Base-by-base conservation (phyloP, 306 rosid species). In the Trifolium repens region DNA sequence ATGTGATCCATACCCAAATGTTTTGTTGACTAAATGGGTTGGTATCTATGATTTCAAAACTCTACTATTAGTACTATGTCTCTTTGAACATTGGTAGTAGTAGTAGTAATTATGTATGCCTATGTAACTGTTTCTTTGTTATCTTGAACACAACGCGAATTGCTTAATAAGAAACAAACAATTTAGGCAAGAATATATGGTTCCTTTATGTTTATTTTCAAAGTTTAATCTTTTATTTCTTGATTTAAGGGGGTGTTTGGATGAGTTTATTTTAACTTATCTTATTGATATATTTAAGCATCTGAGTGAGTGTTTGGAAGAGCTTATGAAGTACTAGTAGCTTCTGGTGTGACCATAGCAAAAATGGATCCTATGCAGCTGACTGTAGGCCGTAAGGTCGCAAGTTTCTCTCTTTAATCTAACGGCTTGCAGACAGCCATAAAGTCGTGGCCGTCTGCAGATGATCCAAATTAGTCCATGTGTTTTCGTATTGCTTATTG, bases 1-100 rank as follows among this genome's bases (percentile, higher is more conserved):
- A 77, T 82, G 87, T 46, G 71, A 88, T 84, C 76, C 82, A 77
- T 44, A 80, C 77, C 86, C 87, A 77, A 78, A 79, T 79, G 82
- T 54, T 81, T 73, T 79, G 79, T 75, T 84, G 76, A 88, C 86
- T 87, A 79, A 35, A 81, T 76, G 83, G 78, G 80, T 73, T 86
- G 87, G 81, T 79, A 73, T 57, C 84, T 91, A 59, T 22, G 67
- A 61, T 80, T 80, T 44, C 88, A 84, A 75, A 79, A 85, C 74
- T 84, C 66, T 84, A 76, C 76, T 69, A 37, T 58, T 64, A 84
- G 76, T 70, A 69, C 13, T 15, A 59, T 79, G 71, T 46, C 75
- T 53, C 71, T 75, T 79, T 75, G 40, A 74, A 76, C 58, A 72
- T 89, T 17, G 19, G 19, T 74, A 60, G 75, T 83, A 62, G 26